Conservation (phyloP, 495 filamentous ascomycete species). For the Xylaria scruposa region DNA sequence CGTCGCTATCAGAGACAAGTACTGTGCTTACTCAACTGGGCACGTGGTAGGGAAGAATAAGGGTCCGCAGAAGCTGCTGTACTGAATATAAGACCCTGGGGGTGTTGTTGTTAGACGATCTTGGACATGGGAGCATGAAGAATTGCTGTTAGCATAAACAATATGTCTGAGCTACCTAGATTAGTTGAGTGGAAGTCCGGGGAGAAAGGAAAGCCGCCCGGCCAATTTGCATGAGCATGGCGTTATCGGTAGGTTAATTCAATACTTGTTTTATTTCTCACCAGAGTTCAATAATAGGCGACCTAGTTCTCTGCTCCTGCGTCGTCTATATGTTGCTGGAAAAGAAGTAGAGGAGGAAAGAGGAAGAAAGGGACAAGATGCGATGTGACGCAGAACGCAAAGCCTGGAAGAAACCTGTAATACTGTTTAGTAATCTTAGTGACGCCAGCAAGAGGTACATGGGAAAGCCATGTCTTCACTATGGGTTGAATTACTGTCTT, state of each 20-base stretch:
- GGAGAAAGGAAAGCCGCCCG: constrained; percentile 22
- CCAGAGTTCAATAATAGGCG: constrained; percentile 22
- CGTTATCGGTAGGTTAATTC: constrained; percentile 39
- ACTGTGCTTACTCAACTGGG: constrained; percentile 81
- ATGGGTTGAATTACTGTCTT: not conserved
- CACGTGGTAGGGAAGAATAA: constrained; percentile 55
- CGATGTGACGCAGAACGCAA: not conserved
- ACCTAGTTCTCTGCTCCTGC: not conserved
- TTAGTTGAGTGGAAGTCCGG: constrained; percentile 25
- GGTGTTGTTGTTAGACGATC: constrained; percentile 4
- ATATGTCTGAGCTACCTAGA: constrained; percentile 28
- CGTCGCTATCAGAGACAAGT: constrained; percentile 89
- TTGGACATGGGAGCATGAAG: constrained; percentile 22
- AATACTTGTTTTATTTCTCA: constrained; percentile 21
- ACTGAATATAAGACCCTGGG: constrained; percentile 17
- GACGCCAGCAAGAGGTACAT: not conserved
- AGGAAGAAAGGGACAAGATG: not conserved
- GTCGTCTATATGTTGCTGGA: not conserved
- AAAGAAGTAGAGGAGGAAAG: not conserved
- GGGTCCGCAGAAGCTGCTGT: constrained; percentile 31
- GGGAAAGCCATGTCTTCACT: not conserved
- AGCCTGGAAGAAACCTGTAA: not conserved
- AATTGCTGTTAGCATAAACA: not conserved
- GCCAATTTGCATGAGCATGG: constrained; percentile 45
- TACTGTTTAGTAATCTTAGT: not conserved